Percentiles rank a stretch among this genome's conserved stretches.
Evolutionary conservation across 345 rosid species (phyloP).

Genomic region (Cochlearia excelsa): DNA sequence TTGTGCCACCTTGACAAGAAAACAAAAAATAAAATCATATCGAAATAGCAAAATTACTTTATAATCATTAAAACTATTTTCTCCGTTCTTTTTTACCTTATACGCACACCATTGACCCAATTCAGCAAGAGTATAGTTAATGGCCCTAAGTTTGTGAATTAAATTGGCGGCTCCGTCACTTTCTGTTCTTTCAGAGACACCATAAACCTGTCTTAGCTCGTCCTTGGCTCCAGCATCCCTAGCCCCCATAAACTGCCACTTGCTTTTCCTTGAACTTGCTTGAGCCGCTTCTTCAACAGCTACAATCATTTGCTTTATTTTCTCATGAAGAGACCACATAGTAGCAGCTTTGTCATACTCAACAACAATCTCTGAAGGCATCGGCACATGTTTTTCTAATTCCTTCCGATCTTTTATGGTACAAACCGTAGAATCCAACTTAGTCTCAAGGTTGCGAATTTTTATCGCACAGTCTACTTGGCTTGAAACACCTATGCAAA

Average conservation of each 20-base stretch:
- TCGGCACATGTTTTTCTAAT: conserved; percentile 93
- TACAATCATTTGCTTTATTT: conserved; percentile 80
- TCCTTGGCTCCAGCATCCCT: conserved; percentile 99
- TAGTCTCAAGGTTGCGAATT: conserved; percentile 96
- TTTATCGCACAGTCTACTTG: conserved; percentile 97
- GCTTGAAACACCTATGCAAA: conserved; percentile 79
- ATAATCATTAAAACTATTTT: conserved; percentile 5
- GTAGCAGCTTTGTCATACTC: conserved; percentile 95
- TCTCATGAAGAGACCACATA: conserved; percentile 94
- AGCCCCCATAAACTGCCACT: conserved; percentile 99
- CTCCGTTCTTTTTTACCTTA: conserved; percentile 55
- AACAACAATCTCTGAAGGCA: conserved; percentile 86
- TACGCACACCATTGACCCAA: conserved; percentile 99
- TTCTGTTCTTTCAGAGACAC: conserved; percentile 95
- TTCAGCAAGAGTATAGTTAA: conserved; percentile 88
- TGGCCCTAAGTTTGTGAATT: conserved; percentile 90
- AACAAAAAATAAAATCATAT: neutral
- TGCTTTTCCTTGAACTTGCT: conserved; percentile 80
- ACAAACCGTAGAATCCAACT: conserved; percentile 85
- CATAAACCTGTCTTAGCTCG: conserved; percentile 90
- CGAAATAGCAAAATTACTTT: conserved; percentile 6
- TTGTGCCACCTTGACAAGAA: conserved; percentile 68
- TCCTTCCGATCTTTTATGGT: conserved; percentile 95
- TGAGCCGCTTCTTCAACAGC: conserved; percentile 94
- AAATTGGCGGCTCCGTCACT: conserved; percentile 97